Base-by-base conservation (phyloP, 306 rosid species). In the Hippophae tibetana region DNA sequence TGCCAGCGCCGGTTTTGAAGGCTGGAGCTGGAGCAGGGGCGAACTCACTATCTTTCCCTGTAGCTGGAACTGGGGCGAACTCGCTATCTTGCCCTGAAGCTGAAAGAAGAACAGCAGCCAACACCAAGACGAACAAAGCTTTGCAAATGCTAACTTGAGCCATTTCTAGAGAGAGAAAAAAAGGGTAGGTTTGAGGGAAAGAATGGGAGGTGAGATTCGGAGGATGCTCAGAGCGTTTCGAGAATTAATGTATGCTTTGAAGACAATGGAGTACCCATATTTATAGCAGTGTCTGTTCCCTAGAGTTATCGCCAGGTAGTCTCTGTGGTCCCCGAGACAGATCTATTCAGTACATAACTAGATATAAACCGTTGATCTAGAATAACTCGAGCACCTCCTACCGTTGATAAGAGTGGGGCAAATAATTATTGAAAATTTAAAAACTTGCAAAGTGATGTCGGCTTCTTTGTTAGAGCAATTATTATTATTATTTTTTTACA, bases 21-120 rank as follows among this genome's bases (percentile, higher is more conserved):
- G 77, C 49, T 0, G 90, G 90, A 2, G 82, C 52, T 0, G 85
- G 87, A 0, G 87, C 76, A 0, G 75, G 80, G 0, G 75, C 77
- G 27, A 47, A 47, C 48, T 72, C 82, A 12, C 65, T 47, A 25
- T 51, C 71, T 49, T 79, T 73, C 1, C 75, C 81, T 25, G 42
- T 42, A 13, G 56, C 87, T 5, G 56, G 64, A 53, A 79, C 76
- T 0, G 75, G 80, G 0, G 75, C 77, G 27, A 47, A 47, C 48
- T 72, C 82, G 13, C 65, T 47, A 25, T 51, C 71, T 49, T 79
- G 74, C 1, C 75, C 81, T 25, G 42, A 47, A 13, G 56, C 87
- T 5, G 53, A 67, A 53, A 79, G 56, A 45, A 77, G 75, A 60
- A 69, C 73, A 58, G 59, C 41, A 41, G 74, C 47, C 13, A 79